Percentiles rank a stretch among this genome's conserved stretches.
phyloP scores from a whole-genome alignment of 495 filamentous ascomycete species.

The Arthonia radiata region DNA sequence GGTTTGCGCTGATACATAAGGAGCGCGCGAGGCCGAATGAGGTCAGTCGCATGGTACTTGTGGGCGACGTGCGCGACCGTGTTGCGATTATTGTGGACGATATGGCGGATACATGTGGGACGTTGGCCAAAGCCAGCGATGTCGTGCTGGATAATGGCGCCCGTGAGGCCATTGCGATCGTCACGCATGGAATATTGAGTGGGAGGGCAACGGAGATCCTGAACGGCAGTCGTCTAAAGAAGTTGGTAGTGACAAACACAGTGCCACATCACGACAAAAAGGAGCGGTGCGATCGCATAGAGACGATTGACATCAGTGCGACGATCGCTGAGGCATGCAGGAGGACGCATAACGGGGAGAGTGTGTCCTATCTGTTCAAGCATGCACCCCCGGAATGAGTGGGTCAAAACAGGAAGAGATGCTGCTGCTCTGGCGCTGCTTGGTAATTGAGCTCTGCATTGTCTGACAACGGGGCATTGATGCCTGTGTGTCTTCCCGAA shows the following conservation, averaged over 20 bases:
- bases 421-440: slow-evolving; percentile 87
- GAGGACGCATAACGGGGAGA: slow-evolving; percentile 88
- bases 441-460: no score
- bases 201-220: slow-evolving; percentile 78
- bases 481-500: no score
- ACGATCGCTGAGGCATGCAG: slow-evolving; percentile 50
- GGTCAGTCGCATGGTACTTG: slow-evolving; percentile 81
- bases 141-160: slow-evolving; percentile 80
- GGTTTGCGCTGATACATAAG: slow-evolving; percentile 98
- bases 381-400: slow-evolving; percentile 37
- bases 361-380: slow-evolving; percentile 81
- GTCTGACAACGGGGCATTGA: no score
- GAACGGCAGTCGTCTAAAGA: slow-evolving; percentile 53
- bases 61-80: slow-evolving; percentile 34
- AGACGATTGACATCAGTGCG: slow-evolving; percentile 82
- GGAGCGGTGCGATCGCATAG: slow-evolving; percentile 46
- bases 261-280: slow-evolving; percentile 73
- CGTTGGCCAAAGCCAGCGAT: slow-evolving; percentile 75
- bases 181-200: slow-evolving; percentile 85
- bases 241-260: slow-evolving; percentile 90
- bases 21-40: slow-evolving; percentile 88
- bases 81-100: slow-evolving; percentile 40
- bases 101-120: slow-evolving; percentile 92
- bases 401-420: slow-evolving; percentile 56
- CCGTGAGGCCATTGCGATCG: slow-evolving; percentile 70